phyloP scores from a whole-genome alignment of 2,329 filamentous ascomycete genomes.

The Fusarium sp. region DNA sequence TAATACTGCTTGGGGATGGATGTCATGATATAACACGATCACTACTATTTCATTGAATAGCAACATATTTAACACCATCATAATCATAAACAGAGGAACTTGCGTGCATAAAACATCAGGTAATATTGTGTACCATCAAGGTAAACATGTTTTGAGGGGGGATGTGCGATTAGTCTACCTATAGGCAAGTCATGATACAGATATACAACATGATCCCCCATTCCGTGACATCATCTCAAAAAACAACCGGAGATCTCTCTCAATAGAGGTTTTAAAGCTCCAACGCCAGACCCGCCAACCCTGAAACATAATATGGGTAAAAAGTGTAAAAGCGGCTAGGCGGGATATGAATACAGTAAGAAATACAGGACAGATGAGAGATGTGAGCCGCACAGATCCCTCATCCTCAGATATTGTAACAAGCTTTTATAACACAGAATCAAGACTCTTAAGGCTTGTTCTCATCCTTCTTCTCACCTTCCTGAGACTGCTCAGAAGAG shows the following conservation, averaged over 20 bases:
- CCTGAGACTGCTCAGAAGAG: constrained; percentile 59
- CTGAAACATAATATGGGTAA: constrained; percentile 56
- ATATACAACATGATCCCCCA: constrained; percentile 52
- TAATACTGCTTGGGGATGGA: constrained; percentile 42
- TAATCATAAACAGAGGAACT: too few species aligned
- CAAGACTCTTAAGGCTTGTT: constrained; percentile 66
- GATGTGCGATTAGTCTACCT: constrained; percentile 64
- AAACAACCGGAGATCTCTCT: constrained; percentile 54
- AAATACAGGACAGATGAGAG: constrained; percentile 51
- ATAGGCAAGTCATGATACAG: constrained; percentile 55
- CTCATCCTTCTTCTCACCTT: constrained; percentile 81
- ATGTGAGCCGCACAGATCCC: constrained; percentile 47
- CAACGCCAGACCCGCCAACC: constrained; percentile 59
- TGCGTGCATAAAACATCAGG: background rate
- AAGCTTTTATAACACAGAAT: constrained; percentile 38
- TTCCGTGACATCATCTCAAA: constrained; percentile 56
- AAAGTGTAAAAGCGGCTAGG: constrained; percentile 50
- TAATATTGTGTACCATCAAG: background rate
- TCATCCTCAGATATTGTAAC: constrained; percentile 45
- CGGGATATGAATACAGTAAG: constrained; percentile 63
- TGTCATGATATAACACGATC: constrained; percentile 31
- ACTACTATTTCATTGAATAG: background rate
- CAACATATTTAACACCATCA: background rate
- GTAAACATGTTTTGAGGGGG: constrained; percentile 56
- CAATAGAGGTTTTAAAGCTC: constrained; percentile 58